phyloP scores from a whole-genome alignment of 176 grass and related monocot genomes.

The Avena insularis region DNA sequence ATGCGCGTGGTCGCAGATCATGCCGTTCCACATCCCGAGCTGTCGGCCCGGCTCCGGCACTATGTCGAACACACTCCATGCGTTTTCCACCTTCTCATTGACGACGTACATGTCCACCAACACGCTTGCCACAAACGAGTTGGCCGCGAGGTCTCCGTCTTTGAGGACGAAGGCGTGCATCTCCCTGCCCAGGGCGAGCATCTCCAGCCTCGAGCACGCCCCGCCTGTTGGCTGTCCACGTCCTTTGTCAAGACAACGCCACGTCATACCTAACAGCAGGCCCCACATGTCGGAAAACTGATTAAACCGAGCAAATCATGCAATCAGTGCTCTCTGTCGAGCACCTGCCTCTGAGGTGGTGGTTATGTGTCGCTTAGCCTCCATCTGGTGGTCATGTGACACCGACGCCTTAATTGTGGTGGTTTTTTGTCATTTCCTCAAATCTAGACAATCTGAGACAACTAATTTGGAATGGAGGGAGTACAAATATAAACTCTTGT shows the following conservation, averaged over 20 bases:
- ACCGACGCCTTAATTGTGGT: no score
- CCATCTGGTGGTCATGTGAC: no score
- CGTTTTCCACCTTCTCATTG: conserved; percentile 54
- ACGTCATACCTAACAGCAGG: no score
- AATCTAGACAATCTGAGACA: no score
- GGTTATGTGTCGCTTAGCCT: no score
- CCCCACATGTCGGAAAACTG: no score
- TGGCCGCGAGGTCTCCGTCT: conserved; percentile 58
- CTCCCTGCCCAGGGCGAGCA: conserved; percentile 62
- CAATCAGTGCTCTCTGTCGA: no score
- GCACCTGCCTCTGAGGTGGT: no score
- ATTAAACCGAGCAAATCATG: no score
- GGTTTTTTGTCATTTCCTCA: no score
- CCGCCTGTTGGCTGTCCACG: background rate
- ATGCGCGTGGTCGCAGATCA: conserved; percentile 88
- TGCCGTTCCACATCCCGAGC: conserved; percentile 89
- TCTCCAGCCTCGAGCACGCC: conserved; percentile 65
- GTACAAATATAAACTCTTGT: background rate
- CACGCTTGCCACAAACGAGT: conserved; percentile 84
- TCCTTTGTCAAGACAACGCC: no score
- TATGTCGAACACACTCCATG: conserved; percentile 62
- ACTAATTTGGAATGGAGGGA: no score
- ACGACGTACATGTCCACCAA: conserved; percentile 90
- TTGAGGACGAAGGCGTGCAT: conserved; percentile 74
- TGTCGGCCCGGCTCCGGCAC: conserved; percentile 37